These are phyloP conservation scores for Aspergillus cristatus DNA, from an alignment of 495 filamentous ascomycete species.

Conservation along the genomic window DNA sequence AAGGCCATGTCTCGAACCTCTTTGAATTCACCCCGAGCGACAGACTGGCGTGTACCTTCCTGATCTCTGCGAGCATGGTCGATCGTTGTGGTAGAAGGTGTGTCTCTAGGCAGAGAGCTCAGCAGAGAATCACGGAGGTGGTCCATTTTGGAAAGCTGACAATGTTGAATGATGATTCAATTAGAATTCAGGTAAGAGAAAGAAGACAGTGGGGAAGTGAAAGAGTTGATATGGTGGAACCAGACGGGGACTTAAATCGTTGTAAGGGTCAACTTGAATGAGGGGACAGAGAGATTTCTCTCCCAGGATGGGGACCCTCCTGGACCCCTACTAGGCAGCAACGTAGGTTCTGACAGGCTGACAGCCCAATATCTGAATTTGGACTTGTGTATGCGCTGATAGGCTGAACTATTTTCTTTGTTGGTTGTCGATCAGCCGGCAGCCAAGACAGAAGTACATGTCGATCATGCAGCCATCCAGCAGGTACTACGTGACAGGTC, in stretches of 20 bases:
- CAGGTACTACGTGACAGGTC: no score
- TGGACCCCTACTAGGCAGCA: no score
- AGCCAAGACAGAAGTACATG: no score
- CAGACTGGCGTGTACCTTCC: slow-evolving; percentile 3
- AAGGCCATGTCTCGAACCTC: slow-evolving; percentile 8
- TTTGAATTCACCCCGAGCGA: slow-evolving; percentile 10
- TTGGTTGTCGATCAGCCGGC: neutral
- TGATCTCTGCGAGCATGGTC: slow-evolving; percentile 3
- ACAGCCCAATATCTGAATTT: neutral
- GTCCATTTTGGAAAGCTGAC: slow-evolving; percentile 6
- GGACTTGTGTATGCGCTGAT: neutral
- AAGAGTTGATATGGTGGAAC: no score
- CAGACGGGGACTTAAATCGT: neutral
- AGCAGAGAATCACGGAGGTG: slow-evolving; percentile 11
- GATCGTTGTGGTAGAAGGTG: neutral
- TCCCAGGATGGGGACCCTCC: no score
- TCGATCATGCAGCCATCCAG: no score
- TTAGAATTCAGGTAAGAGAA: neutral
- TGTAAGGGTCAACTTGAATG: no score
- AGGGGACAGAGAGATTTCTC: no score
- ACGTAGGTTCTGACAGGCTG: no score
- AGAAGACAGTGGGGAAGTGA: neutral
- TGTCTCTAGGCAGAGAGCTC: slow-evolving; percentile 6
- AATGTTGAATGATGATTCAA: neutral
- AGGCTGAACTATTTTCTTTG: neutral